phyloP scores from a whole-genome alignment of 148 eudicot genomes.

The Rhododendron griersonianum region DNA sequence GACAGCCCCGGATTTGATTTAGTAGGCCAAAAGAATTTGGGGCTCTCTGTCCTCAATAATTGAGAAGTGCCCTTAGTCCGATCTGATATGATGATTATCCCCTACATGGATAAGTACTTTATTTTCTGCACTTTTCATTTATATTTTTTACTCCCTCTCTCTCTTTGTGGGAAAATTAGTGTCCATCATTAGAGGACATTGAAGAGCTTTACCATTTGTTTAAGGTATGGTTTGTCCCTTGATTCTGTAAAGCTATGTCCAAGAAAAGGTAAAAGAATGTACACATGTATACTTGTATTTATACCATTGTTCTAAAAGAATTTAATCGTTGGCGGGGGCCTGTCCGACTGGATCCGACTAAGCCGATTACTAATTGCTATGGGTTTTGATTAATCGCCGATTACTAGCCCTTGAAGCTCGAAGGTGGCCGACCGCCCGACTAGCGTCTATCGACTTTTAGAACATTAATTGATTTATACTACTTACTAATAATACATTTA shows the following conservation, averaged over 20 bases:
- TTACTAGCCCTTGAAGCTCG: too few relatives aligned
- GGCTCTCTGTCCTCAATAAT: constrained; percentile 20
- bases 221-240: neutral
- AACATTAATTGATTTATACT: too few relatives aligned
- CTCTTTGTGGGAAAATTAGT: neutral
- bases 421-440: too few relatives aligned
- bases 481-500: neutral
- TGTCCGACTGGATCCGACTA: too few relatives aligned
- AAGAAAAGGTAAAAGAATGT: neutral
- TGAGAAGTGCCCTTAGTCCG: neutral
- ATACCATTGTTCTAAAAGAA: too few relatives aligned
- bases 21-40: constrained; percentile 16
- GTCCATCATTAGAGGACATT: neutral
- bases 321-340: too few relatives aligned
- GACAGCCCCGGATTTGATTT: constrained; percentile 3
- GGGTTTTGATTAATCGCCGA: too few relatives aligned
- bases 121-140: neutral
- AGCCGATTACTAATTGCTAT: too few relatives aligned
- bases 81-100: constrained; percentile 15
- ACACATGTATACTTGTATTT: too few relatives aligned
- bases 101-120: constrained; percentile 2
- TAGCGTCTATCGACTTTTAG: too few relatives aligned
- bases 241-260: neutral
- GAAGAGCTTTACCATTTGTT: neutral
- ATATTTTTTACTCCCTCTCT: neutral